Percentiles rank a stretch among this genome's conserved stretches.
Evolutionary conservation across 2,329 filamentous ascomycete species (phyloP).

Genomic region (Aureobasidium sp.): DNA sequence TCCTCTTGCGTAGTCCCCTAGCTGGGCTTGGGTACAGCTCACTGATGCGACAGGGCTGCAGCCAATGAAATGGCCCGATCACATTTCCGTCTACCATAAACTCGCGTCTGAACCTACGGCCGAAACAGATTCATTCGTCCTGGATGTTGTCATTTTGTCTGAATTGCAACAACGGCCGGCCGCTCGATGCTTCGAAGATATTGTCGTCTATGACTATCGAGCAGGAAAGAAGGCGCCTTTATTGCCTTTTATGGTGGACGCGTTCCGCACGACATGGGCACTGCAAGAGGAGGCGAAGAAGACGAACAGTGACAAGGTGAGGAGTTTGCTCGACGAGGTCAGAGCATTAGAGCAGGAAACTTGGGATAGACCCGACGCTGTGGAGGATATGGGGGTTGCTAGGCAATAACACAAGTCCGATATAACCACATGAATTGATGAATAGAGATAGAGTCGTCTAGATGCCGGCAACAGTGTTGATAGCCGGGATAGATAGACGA

Average conservation of each 20-base stretch:
- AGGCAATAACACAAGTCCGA: neutral
- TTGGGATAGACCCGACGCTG: slow-evolving; percentile 65
- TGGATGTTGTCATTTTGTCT: slow-evolving; percentile 63
- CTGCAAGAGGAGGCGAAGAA: slow-evolving; percentile 55
- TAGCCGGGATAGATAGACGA: neutral
- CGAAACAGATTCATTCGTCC: slow-evolving; percentile 48
- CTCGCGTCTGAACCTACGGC: slow-evolving; percentile 49
- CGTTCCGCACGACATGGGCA: slow-evolving; percentile 53
- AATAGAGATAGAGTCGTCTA: neutral
- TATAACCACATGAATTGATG: neutral
- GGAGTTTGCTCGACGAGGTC: slow-evolving; percentile 52
- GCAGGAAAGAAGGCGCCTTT: slow-evolving; percentile 51
- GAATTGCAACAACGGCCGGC: slow-evolving; percentile 66
- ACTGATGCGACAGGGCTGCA: slow-evolving; percentile 29
- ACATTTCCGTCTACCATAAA: slow-evolving; percentile 77
- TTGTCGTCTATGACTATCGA: slow-evolving; percentile 70
- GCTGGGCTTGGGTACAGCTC: neutral
- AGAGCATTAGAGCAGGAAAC: slow-evolving; percentile 60
- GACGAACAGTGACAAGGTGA: slow-evolving; percentile 48
- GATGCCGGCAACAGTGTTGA: neutral
- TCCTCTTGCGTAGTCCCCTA: neutral
- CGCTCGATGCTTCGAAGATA: slow-evolving; percentile 69
- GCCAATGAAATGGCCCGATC: slow-evolving; percentile 80
- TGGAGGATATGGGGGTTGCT: slow-evolving; percentile 42
- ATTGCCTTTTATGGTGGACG: slow-evolving; percentile 54